Base-by-base conservation (phyloP, 2,329 filamentous ascomycete genomes). In the Lasiodiplodia sp. region DNA sequence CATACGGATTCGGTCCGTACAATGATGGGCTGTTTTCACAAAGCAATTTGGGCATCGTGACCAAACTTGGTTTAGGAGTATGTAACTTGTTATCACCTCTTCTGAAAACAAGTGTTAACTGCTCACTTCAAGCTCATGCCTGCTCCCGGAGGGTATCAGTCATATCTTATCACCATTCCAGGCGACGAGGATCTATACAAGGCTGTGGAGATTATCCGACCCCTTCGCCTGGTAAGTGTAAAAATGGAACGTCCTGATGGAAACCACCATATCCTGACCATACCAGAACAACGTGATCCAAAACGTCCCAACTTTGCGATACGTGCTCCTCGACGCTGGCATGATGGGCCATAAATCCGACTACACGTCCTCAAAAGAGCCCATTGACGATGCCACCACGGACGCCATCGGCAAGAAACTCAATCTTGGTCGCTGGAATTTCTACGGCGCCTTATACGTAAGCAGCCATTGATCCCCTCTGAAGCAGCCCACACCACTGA, bases 11-110 rank as follows among this genome's bases (percentile, higher is more conserved):
- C 65, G 78, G 77, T 4, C 78, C 78, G 2, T 78, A 78, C 69
- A 76, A 76, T 18, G 78, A 79, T 67, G 78, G 77, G 56, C 75
- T 78, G 57, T 79, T 79, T 70, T 74, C 78, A 0, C 78, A 80
- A 62, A 74, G 73, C 37, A 78, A 77, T 23, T 73, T 79, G 16
- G 78, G 78, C 7, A 78, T 80, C 31, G 77, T 79, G 2, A 74
- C 73, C 6, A 87, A 87, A 74, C 84, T 88, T 80, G 86, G 86
- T 0, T 81, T 87, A 71, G 25, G 25, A n/a, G 60, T 64, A 1
- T 52, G 60, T 64, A 3, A 8, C 23, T 12, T 31, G 44, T 7
- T 4, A 4, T n/a, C 5, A 16, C 21, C 21, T 37, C 16, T 11
- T 37, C 7, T 11, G 16, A 18, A 40, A 16, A 21, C 1, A 12